Base-by-base conservation (phyloP, 2,329 filamentous ascomycete genomes). In the Phaeophleospora eucalypticola region DNA sequence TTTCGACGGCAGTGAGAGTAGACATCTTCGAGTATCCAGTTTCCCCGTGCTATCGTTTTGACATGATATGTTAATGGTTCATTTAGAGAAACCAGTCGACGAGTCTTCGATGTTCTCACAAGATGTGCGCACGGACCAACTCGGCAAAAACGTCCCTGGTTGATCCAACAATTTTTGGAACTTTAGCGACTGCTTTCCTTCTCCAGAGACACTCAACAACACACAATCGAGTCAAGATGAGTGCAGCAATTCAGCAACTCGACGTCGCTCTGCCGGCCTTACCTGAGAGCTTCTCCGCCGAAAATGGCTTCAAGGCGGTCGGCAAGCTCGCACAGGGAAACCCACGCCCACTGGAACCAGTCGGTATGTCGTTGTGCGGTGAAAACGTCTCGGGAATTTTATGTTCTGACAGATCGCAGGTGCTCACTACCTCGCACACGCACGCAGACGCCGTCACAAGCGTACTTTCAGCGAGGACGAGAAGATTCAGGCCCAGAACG, bases 401-500 rank as follows among this genome's bases (percentile, higher is more conserved):
- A 29, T 6, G 24, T 29, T 6, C 29, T 35, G 24, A 42, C 29
- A 36, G 14, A 32, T 46, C 12, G 24, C 12, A 29, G 24, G 24
- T 12, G 24, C 24, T 7, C 24, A 29, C 12, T 29, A 29, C 16
- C 84, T 98, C 58, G 93, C 93, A 59, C 90, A 97, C 71, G 93
- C 93, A 63, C 90, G 93, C 67, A 87, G 93, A 72, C 88, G 63
- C 45, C 54, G 82, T 74, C 90, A 97, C 74, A 89, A 95, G 77
- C 89, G 93, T 65, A 98, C 93, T 42, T 98, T 98, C 74, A 56
- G 53, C 29, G 55, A 58, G 74, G 93, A 98, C 72, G 93, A 98
- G 70, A 87, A 90, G 58, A 94, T 98, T 67, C 89, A 96, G 76
- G 93, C 93, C 40, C 84, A 94, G 71, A 89, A 85, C 59, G 89